Evolutionary conservation across 805 yeast genomes (phyloP), one percentile per base, ranked within the genome.

Genomic region (Pichia ethanolica): DNA sequence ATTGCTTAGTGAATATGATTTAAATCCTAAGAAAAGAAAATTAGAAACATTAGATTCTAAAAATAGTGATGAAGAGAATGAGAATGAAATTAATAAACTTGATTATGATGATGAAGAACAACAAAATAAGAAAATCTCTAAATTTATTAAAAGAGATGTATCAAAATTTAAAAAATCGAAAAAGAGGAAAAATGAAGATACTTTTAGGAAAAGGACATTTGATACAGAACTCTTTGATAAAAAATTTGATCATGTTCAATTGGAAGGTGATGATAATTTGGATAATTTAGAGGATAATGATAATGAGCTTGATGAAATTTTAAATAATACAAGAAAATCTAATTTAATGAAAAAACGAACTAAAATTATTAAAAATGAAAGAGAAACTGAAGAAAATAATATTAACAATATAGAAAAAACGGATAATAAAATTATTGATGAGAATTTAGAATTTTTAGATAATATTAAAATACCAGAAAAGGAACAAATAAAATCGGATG

Each of bases 381-480:
- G n/a, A n/a, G n/a, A n/a, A n/a, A n/a, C n/a, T 20, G 38, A 42
- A 7, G 30, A 36, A 45, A 46, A 52, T 30, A 45, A 45, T 12
- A 51, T 20, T 4, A 30, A 32, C 3, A 14, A 10, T 20, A 26
- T 7, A 4, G 26, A 12, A 13, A n/a, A 3, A n/a, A 25, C 25
- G 33, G 7, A 6, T 4, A n/a, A 63, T 7, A 45, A 64, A 14
- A 47, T 58, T 1, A 52, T 70, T 25, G 68, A 69, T 55, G 75
- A 71, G 44, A 68, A 61, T 20, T 48, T 61, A 3, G 73, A 69
- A 42, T 71, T 72, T 47, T 54, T 72, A 44, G 56, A 58, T 1
- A 60, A 59, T 5, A 32, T 61, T 7, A 52, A 54, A 53, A 35
- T 60, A 52, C 47, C 57, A 49, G 41, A 57, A 60, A 63, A 36